Conservation (phyloP, 805 yeast species). For the Spathaspora passalidarum region DNA sequence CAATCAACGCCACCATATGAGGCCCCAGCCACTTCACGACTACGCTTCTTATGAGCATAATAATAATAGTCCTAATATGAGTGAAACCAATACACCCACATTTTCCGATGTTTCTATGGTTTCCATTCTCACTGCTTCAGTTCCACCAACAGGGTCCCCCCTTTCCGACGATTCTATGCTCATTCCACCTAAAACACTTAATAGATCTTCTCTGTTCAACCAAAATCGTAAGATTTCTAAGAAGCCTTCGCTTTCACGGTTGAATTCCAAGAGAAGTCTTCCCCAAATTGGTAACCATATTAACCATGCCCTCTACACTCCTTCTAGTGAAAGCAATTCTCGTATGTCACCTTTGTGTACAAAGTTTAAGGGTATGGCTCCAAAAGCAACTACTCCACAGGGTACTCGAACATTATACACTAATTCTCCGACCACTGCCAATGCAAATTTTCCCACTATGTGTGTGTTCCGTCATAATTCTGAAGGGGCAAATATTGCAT, state of each 20-base stretch:
- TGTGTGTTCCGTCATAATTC: conserved; percentile 24
- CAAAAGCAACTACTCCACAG: background rate
- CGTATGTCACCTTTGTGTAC: conserved; percentile 1
- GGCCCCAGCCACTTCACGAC: conserved; percentile 2
- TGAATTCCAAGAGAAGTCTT: conserved; percentile 4
- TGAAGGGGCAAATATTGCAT: conserved; percentile 12
- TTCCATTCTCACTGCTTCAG: background rate
- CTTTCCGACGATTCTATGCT: background rate
- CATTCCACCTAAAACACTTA: background rate
- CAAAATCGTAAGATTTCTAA: conserved; percentile 8
- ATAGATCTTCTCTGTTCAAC: conserved; percentile 2
- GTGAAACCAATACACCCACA: conserved; percentile 18
- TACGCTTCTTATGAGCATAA: background rate
- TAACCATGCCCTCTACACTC: background rate
- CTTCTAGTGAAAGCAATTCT: background rate
- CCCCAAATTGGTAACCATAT: background rate
- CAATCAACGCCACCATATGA: background rate
- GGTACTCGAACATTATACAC: background rate
- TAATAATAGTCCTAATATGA: conserved; percentile 14
- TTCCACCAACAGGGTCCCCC: background rate
- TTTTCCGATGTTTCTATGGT: conserved; percentile 12
- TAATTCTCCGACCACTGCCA: background rate
- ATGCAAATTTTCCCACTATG: conserved; percentile 16
- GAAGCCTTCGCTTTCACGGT: conserved; percentile 16
- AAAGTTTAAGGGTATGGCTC: conserved; percentile 1